phyloP scores from a whole-genome alignment of 805 yeast species.

The Candida dajiaensis region DNA sequence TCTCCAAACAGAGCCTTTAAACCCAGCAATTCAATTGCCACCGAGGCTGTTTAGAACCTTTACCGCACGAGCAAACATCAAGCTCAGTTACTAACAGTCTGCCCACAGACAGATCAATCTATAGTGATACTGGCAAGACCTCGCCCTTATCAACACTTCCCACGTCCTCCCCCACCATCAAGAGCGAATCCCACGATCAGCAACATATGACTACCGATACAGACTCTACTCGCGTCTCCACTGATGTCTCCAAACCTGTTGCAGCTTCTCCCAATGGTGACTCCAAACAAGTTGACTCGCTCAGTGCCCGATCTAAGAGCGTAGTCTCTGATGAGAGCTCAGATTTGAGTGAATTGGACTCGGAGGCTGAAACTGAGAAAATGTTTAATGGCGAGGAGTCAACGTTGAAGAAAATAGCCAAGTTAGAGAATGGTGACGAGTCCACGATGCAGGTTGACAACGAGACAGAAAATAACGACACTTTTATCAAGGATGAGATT shows the following conservation, averaged over 20 bases:
- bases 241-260: not conserved
- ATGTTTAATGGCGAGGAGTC: slow-evolving; percentile 48
- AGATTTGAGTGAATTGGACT: slow-evolving; percentile 55
- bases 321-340: slow-evolving; percentile 26
- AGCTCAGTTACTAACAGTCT: not conserved
- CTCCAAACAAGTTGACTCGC: not conserved
- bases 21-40: not conserved
- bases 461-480: slow-evolving; percentile 13
- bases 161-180: slow-evolving; percentile 19
- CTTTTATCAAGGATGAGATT: slow-evolving; percentile 20
- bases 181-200: slow-evolving; percentile 3
- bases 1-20: not conserved
- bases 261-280: not conserved
- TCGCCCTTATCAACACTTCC: slow-evolving; percentile 24
- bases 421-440: slow-evolving; percentile 14
- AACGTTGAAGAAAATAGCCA: slow-evolving; percentile 37
- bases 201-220: slow-evolving; percentile 4
- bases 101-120: slow-evolving; percentile 2
- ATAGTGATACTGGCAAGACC: slow-evolving; percentile 21
- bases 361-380: slow-evolving; percentile 90
- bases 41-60: no score
- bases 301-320: slow-evolving; percentile 14
- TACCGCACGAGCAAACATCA: not conserved
- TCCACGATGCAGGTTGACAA: slow-evolving; percentile 15
- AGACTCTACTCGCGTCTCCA: not conserved